Evolutionary conservation across 2,329 filamentous ascomycete genomes (phyloP), one percentile per base, ranked within the genome.

Genomic region (Colletotrichum abscissum): DNA sequence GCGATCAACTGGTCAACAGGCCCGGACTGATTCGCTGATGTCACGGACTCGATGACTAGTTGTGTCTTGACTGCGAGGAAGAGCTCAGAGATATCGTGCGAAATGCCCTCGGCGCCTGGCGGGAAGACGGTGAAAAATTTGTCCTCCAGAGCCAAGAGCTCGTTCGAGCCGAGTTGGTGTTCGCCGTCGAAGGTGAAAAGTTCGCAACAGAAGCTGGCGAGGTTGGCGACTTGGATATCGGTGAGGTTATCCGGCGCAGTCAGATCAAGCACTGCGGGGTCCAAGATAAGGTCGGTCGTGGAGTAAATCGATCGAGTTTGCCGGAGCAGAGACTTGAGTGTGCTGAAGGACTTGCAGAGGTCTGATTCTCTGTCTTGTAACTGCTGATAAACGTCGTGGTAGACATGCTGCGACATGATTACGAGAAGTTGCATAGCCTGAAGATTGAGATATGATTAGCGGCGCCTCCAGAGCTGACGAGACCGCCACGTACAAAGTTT

Each of bases 1-100:
- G 87, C 86, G 19, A 92, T 79, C 22, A 87, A 82, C 19, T 90
- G 88, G 16, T 90, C 89, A 49, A 75, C 70, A 16, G 85, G 82
- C 19, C 78, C 77, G 64, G 90, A 81, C 19, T 86, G 87, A 67
- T 87, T 88, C 1, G 86, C 83, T 60, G 88, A 80, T 7, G 82
- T 83, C 55, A 87, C 83, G 12, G 86, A 85, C 58, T 87, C 83
- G 72, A 93, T 90, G 63, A 92, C 81, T 71, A 82, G 78, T 62
- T 87, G 85, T 0, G 85, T 86, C 76, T 86, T 88, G 72, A 88
- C 82, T n/a, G 81, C 82, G 24, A 88, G 77, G 58, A 86, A 85
- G 2, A 88, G 76, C 11, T 85, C 84, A 19, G 84, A 81, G 55
- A 86, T 80, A 2, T 84, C 81, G 12, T 81, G 79, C 3, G 84